These are phyloP conservation scores for Myxozyma lipomycoides DNA, from an alignment of 805 yeast genomes.

Conservation along the genomic window DNA sequence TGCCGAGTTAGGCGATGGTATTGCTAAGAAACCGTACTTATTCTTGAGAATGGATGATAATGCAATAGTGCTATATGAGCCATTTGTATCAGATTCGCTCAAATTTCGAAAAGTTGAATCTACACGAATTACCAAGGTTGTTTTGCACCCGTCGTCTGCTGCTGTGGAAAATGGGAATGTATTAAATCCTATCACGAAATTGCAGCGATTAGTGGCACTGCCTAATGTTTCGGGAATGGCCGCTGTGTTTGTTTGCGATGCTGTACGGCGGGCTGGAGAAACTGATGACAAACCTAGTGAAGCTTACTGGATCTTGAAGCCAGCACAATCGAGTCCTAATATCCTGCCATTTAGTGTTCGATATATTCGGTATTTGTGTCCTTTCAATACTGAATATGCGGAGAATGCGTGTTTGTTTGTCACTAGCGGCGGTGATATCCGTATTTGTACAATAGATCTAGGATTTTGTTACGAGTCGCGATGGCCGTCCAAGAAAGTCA, in stretches of 20 bases:
- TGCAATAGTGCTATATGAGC: conserved; percentile 64
- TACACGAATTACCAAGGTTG: neutral
- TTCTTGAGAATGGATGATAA: conserved; percentile 77
- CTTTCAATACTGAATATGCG: conserved; percentile 41
- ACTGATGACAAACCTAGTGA: conserved; percentile 32
- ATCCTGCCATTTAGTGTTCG: conserved; percentile 60
- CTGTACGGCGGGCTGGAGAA: conserved; percentile 21
- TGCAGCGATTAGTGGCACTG: conserved; percentile 47
- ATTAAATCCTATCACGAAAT: neutral
- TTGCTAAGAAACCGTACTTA: conserved; percentile 55
- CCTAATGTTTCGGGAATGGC: conserved; percentile 55
- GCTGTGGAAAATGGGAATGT: neutral
- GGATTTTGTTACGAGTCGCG: conserved; percentile 53
- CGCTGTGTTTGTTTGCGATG: conserved; percentile 68
- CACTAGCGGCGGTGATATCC: conserved; percentile 39
- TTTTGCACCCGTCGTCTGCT: neutral
- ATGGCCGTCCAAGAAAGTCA: conserved; percentile 53
- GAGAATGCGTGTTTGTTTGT: conserved; percentile 61
- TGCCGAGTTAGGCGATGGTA: conserved; percentile 59
- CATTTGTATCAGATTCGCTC: conserved; percentile 40
- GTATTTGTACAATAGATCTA: conserved; percentile 40
- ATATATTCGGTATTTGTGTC: conserved; percentile 49
- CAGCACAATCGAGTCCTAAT: conserved; percentile 59
- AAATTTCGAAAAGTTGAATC: neutral
- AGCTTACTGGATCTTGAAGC: conserved; percentile 65